Percentiles rank a stretch among this genome's conserved stretches.
Evolutionary conservation across 2,329 filamentous ascomycete genomes (phyloP).

Genomic region (Phaeomoniella chlamydospora): DNA sequence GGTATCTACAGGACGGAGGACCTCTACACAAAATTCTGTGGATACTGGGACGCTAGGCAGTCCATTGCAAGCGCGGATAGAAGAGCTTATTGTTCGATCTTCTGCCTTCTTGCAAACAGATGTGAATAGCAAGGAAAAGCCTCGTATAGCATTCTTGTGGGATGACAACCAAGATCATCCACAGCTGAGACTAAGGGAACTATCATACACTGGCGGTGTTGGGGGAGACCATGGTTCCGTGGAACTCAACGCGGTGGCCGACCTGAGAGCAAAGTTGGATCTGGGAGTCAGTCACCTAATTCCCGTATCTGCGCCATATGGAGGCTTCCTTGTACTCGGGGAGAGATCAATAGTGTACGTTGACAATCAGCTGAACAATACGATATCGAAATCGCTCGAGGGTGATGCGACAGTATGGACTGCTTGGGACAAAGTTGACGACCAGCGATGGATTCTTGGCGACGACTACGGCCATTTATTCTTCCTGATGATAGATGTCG

Average conservation of each 20-base stretch:
- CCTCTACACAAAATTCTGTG: conserved; percentile 13
- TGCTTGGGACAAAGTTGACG: conserved; percentile 78
- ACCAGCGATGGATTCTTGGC: conserved; percentile 69
- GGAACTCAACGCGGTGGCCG: conserved; percentile 37
- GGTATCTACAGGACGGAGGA: conserved; percentile 15
- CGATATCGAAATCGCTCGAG: conserved; percentile 48
- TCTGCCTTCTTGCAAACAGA: conserved; percentile 49
- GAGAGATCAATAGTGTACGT: conserved; percentile 77
- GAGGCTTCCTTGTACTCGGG: conserved; percentile 60
- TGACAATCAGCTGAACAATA: conserved; percentile 57
- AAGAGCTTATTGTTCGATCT: conserved; percentile 52
- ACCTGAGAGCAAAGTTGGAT: conserved; percentile 39
- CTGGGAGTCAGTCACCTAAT: conserved; percentile 47
- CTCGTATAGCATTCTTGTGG: conserved; percentile 50
- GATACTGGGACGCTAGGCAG: conserved; percentile 44
- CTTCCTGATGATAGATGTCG: conserved; percentile 58
- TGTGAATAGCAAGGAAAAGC: conserved; percentile 29
- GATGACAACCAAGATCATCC: conserved; percentile 46
- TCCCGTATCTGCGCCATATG: conserved; percentile 44
- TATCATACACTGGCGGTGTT: conserved; percentile 34
- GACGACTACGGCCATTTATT: conserved; percentile 84
- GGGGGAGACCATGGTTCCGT: conserved; percentile 31
- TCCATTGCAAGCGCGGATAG: conserved; percentile 46
- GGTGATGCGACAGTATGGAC: conserved; percentile 68
- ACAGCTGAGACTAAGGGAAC: conserved; percentile 38